These are phyloP conservation scores for Aspergillus niger DNA, from an alignment of 2,329 filamentous ascomycete species.

Conservation along the genomic window DNA sequence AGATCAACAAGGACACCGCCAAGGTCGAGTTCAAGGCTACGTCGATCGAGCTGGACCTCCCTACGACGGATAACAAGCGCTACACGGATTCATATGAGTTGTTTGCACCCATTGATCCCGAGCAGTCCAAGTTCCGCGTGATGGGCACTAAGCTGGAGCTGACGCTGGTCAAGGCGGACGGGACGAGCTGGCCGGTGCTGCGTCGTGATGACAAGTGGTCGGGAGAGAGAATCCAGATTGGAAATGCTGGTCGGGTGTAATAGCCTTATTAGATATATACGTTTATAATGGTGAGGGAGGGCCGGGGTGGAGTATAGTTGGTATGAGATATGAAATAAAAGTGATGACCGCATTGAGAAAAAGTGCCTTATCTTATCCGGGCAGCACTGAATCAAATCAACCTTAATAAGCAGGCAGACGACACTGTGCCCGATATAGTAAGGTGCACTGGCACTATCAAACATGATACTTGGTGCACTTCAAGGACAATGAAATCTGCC, in stretches of 20 bases:
- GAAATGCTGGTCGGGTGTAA: constrained; percentile 68
- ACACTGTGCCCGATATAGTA: too few relatives aligned
- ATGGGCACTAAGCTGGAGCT: constrained; percentile 89
- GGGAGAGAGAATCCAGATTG: constrained; percentile 86
- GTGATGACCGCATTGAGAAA: neutral
- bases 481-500: too few relatives aligned
- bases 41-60: constrained; percentile 74
- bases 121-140: constrained; percentile 75
- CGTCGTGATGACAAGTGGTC: constrained; percentile 72
- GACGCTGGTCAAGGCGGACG: constrained; percentile 71
- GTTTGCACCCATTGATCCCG: constrained; percentile 74
- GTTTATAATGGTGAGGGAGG: neutral
- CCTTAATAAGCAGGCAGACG: too few relatives aligned
- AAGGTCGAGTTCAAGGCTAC: constrained; percentile 68
- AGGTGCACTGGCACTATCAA: too few relatives aligned
- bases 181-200: constrained; percentile 80
- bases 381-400: too few relatives aligned
- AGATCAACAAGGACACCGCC: constrained; percentile 82
- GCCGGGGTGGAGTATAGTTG: too few relatives aligned
- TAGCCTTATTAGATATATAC: constrained; percentile 1
- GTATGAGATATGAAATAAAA: constrained; percentile 1
- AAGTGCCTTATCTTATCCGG: neutral
- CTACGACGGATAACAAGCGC: constrained; percentile 82
- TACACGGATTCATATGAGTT: constrained; percentile 74
- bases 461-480: too few relatives aligned